Conservation (phyloP, 495 filamentous ascomycete genomes). For the Penicillium verhagenii region DNA sequence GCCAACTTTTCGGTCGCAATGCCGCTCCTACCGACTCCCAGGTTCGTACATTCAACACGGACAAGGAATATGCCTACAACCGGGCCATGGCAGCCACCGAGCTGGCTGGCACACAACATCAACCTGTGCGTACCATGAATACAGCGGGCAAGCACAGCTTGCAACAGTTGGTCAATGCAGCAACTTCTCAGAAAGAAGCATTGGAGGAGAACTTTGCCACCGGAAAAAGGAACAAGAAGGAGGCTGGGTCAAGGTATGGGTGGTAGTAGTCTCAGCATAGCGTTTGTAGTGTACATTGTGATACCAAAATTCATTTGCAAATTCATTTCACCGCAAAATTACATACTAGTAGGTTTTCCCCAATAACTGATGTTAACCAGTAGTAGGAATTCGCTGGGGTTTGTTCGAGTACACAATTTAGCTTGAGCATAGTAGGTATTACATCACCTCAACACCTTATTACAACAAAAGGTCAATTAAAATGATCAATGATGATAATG, state of each 20-base stretch:
- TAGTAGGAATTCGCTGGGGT: no score
- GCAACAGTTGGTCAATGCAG: slow-evolving; percentile 81
- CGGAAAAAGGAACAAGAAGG: slow-evolving; percentile 69
- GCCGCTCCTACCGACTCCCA: slow-evolving; percentile 35
- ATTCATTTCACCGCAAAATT: not conserved
- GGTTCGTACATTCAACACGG: slow-evolving; percentile 80
- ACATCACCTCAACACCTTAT: not conserved
- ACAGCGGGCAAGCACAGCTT: slow-evolving; percentile 84
- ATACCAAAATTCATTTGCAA: not conserved
- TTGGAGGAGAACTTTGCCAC: slow-evolving; percentile 86
- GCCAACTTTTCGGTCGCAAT: slow-evolving; percentile 79
- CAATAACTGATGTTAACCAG: no score
- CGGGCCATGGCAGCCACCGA: slow-evolving; percentile 50
- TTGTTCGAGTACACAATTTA: no score
- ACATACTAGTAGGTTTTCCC: no score
- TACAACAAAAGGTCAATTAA: not conserved
- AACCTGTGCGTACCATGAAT: slow-evolving; percentile 80
- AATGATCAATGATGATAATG: not conserved
- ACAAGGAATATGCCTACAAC: slow-evolving; percentile 80
- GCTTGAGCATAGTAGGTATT: no score
- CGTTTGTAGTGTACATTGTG: not conserved
- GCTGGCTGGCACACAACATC: slow-evolving; percentile 69
- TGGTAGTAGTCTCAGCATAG: slow-evolving; percentile 52
- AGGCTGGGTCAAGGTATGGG: slow-evolving; percentile 80
- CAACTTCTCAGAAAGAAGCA: slow-evolving; percentile 73